Conservation (phyloP, 2,329 filamentous ascomycete genomes). For the Claviceps maximensis region DNA sequence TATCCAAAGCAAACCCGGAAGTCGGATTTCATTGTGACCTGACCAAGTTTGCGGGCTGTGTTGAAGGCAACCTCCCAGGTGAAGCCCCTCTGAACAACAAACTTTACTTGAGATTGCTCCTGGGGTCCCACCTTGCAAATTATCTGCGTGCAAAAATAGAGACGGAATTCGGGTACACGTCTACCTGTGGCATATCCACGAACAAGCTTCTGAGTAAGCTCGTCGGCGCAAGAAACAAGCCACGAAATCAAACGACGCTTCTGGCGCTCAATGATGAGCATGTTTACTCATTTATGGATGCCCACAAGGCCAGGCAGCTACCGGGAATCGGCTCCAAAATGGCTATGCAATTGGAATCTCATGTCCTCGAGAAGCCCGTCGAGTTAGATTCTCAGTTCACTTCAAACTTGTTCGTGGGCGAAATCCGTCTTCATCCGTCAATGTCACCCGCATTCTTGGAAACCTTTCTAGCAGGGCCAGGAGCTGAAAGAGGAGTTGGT, state of each 20-base stretch:
- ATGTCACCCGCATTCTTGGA: slow-evolving; percentile 56
- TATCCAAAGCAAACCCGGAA: slow-evolving; percentile 60
- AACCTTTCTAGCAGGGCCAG: slow-evolving; percentile 54
- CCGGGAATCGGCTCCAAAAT: slow-evolving; percentile 75
- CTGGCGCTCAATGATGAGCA: slow-evolving; percentile 48
- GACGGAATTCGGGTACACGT: slow-evolving; percentile 67
- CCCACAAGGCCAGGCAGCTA: slow-evolving; percentile 62
- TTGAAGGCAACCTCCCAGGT: slow-evolving; percentile 22
- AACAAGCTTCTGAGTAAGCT: slow-evolving; percentile 81
- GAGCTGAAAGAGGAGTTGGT: slow-evolving; percentile 59
- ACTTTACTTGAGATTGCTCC: slow-evolving; percentile 47
- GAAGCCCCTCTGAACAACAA: slow-evolving; percentile 19
- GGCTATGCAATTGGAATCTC: slow-evolving; percentile 33
- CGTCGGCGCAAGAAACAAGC: slow-evolving; percentile 73
- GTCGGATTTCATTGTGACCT: slow-evolving; percentile 72
- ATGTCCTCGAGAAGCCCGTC: slow-evolving; percentile 29
- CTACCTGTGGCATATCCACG: slow-evolving; percentile 76
- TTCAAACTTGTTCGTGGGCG: slow-evolving; percentile 44
- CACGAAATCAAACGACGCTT: slow-evolving; percentile 73
- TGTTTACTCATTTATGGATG: slow-evolving; percentile 58
- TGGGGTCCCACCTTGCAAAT: slow-evolving; percentile 71
- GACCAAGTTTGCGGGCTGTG: slow-evolving; percentile 48
- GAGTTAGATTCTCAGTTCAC: slow-evolving; percentile 23
- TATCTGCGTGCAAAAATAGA: slow-evolving; percentile 63
- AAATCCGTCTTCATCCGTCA: slow-evolving; percentile 48